phyloP scores from a whole-genome alignment of 2,329 filamentous ascomycete species.

The Sporothrix inflata region DNA sequence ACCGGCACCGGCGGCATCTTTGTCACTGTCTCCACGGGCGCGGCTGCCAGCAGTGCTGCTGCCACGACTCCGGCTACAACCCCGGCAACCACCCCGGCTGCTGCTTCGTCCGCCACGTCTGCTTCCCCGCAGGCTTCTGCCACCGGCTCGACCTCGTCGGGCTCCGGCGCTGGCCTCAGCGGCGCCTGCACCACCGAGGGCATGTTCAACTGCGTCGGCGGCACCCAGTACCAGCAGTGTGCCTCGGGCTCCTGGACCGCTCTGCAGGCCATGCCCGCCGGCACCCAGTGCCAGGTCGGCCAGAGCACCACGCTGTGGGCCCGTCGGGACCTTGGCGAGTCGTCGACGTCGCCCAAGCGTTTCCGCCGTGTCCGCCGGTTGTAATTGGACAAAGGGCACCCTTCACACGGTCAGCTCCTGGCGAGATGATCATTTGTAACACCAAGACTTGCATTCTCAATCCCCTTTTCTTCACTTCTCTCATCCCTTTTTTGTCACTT shows the following conservation, averaged over 20 bases:
- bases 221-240: constrained; percentile 55
- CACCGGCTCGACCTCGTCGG: constrained; percentile 26
- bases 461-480: background rate
- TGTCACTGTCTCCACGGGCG: constrained; percentile 1
- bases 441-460: background rate
- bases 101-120: background rate
- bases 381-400: background rate
- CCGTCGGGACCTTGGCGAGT: constrained; percentile 2
- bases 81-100: constrained; percentile 27
- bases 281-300: constrained; percentile 51
- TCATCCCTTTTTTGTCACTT: background rate
- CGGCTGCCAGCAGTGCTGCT: constrained; percentile 5
- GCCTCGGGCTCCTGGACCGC: constrained; percentile 53
- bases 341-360: background rate
- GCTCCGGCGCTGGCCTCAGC: constrained; percentile 43
- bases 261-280: constrained; percentile 48
- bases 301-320: constrained; percentile 36
- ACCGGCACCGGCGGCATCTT: background rate
- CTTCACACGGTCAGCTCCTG: background rate
- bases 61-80: constrained; percentile 28
- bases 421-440: background rate
- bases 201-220: constrained; percentile 54
- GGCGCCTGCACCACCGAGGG: constrained; percentile 53
- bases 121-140: background rate
- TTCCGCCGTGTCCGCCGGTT: constrained; percentile 26